Base-by-base conservation (phyloP, 1,284 basidiomycete genomes). In the Pholiota adiposa region DNA sequence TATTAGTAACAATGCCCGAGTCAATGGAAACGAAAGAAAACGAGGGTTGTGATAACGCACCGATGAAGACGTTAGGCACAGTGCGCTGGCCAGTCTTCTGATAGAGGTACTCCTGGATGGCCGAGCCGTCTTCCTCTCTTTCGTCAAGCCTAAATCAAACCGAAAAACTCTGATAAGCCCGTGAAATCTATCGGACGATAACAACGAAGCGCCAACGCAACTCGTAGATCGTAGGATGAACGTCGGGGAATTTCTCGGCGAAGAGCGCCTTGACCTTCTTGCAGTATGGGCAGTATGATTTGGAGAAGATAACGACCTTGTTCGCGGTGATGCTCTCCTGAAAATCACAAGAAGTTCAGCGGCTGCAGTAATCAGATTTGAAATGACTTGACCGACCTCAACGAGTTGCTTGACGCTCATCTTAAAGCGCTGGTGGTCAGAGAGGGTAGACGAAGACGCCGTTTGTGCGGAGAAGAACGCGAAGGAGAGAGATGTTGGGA, bases 271-370 rank as follows among this genome's bases (percentile, higher is more conserved):
- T 92, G 34, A 88, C 83, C 8, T 72, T 72, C 60, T 63, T 75
- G 78, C 87, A 89, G 73, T 81, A 89, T 7, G 85, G 84, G 72
- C 83, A 92, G 50, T 72, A 83, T 9, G 79, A 76, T 78, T 92
- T 92, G 58, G 89, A 90, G 73, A 92, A 92, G 59, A 92, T 83
- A 43, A 80, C 77, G 61, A 92, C 79, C 69, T 82, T 83, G 80
- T 87, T 81, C 19, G 80, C 74, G 7, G 73, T 60, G 65, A 91
- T 86, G 31, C 82, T 74, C 55, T 70, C 68, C 88, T 90, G 55
- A 41, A 36, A 8, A 4, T 11, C 41, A 50, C 33, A 51, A 12
- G 18, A 18, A 16, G 36, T 41, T 27, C 18, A 29, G 23, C 38
- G 19, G 19, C 12, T 29, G 4, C 29, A n/a, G n/a, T 31, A 31